Conservation (phyloP, 2,329 filamentous ascomycete genomes). For the Bisporella sp. region DNA sequence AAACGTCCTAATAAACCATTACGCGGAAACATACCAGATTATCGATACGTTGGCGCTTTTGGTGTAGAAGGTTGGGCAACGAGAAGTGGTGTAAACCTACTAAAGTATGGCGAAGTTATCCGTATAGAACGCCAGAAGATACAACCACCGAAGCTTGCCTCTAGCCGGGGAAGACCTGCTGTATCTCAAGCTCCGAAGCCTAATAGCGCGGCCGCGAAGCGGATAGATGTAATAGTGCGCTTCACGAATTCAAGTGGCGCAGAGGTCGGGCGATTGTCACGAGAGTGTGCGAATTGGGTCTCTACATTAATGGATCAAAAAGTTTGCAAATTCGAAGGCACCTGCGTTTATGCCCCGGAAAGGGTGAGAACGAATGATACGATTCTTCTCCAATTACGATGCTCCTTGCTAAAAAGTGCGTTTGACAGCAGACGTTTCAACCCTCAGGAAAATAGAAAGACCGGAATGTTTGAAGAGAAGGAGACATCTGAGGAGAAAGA, state of each 20-base stretch:
- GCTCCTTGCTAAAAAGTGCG: conserved; percentile 65
- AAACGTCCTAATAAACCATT: conserved; percentile 4
- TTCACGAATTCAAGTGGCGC: conserved; percentile 75
- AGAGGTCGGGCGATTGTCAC: conserved; percentile 81
- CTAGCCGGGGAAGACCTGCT: conserved; percentile 37
- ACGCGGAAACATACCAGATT: conserved; percentile 35
- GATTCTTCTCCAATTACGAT: conserved; percentile 81
- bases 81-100: conserved; percentile 65
- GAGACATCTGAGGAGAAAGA: conserved; percentile 82
- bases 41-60: conserved; percentile 83
- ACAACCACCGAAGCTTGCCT: conserved; percentile 45
- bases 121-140: conserved; percentile 81
- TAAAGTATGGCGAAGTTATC: conserved; percentile 78
- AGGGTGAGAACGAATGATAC: conserved; percentile 84
- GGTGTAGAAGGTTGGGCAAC: conserved; percentile 91
- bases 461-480: conserved; percentile 72
- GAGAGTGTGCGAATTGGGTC: conserved; percentile 85
- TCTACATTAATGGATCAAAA: conserved; percentile 87
- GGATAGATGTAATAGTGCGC: conserved; percentile 80
- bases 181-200: conserved; percentile 22
- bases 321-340: conserved; percentile 79
- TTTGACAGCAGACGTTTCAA: conserved; percentile 62
- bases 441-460: conserved; percentile 61
- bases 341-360: conserved; percentile 85
- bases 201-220: conserved; percentile 44